Evolutionary conservation across 83 land plant species (phyloP).

Genomic region (Thuja plicata): DNA sequence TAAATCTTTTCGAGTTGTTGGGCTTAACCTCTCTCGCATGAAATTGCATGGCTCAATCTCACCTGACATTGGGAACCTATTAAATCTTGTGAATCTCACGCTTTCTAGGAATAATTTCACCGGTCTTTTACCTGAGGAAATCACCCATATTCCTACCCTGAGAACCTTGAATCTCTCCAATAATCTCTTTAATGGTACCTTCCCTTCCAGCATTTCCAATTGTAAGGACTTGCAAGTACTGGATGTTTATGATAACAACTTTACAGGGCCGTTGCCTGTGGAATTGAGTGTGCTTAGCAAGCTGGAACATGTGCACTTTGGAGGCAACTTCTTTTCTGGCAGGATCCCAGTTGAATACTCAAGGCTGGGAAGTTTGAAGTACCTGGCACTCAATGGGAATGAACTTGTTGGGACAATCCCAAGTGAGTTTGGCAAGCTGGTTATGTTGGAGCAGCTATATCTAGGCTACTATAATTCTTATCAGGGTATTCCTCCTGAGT

Average conservation of each 20-base stretch:
- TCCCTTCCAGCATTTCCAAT: conserved; percentile 17
- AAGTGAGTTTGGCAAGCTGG: conserved; percentile 34
- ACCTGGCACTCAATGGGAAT: conserved; percentile 32
- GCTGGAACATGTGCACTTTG: conserved; percentile 27
- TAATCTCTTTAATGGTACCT: conserved; percentile 24
- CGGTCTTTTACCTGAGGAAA: conserved; percentile 25
- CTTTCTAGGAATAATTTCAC: conserved; percentile 19
- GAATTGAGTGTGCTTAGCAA: conserved; percentile 16
- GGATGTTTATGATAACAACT: conserved; percentile 39
- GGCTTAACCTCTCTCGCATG: conserved; percentile 26
- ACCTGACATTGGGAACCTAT: conserved; percentile 25
- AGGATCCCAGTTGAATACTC: conserved; percentile 33
- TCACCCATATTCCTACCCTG: conserved; percentile 22
- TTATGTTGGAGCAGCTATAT: conserved; percentile 28
- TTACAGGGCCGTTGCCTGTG: conserved; percentile 25
- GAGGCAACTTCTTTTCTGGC: conserved; percentile 35
- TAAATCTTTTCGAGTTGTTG: conserved; percentile 1
- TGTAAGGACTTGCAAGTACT: conserved; percentile 19
- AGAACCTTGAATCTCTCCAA: conserved; percentile 31
- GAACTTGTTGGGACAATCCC: conserved; percentile 24
- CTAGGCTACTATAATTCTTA: conserved; percentile 29
- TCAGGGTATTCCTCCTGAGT: conserved; percentile 32
- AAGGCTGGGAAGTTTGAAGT: conserved; percentile 14
- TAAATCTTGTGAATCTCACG: conserved; percentile 21
- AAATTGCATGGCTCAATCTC: conserved; percentile 31